Base-by-base conservation (phyloP, 75 land plant genomes). In the Gnetum montanum region DNA sequence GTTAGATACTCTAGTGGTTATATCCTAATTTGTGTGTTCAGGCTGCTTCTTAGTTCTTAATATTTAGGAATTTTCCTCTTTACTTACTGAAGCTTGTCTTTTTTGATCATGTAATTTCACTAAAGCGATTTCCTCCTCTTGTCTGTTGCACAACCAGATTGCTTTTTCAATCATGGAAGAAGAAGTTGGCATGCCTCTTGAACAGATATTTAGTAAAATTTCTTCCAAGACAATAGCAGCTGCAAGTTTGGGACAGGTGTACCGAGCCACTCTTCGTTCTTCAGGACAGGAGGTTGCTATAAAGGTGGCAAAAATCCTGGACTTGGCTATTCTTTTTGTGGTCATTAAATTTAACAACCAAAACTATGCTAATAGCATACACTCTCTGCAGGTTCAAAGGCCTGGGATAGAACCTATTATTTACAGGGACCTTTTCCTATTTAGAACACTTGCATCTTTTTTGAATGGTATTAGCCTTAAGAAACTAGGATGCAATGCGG, bases 231-330 rank as follows among this genome's bases (percentile, higher is more conserved):
- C 98, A 25, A 84, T 94, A 57, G 98, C 98, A 44, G 98, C 98
- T 51, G 98, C 98, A 41, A 94, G 98, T 61, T 65, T 94, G 37
- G 98, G 98, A 23, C 98, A 94, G 59, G 98, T 94, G 45, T 94
- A 94, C 62, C 72, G 84, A 16, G 98, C 87, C 37, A 94, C 98
- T 29, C 75, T 94, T 18, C 82, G 95, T 23, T 43, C 55, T 19
- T 38, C 97, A 13, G 85, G 91, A 7, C 88, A 94, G 57, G 96
- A 94, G 60, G 98, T 94, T 64, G 98, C 98, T 6, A 77, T 94
- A 29, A 94, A 94, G 88, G 98, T 94, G 57, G 56, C 19, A 30
- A 20, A n/a, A n/a, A n/a, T 58, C n/a, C 24, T 0, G 35, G 22
- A 12, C 29, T 20, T 24, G n/a, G 19, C 10, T 19, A 23, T 41